Percentiles rank a stretch among this genome's conserved stretches.
These are phyloP conservation scores for Incumbomyces lentus DNA, from an alignment of 2,329 filamentous ascomycete genomes.

Conservation along the genomic window DNA sequence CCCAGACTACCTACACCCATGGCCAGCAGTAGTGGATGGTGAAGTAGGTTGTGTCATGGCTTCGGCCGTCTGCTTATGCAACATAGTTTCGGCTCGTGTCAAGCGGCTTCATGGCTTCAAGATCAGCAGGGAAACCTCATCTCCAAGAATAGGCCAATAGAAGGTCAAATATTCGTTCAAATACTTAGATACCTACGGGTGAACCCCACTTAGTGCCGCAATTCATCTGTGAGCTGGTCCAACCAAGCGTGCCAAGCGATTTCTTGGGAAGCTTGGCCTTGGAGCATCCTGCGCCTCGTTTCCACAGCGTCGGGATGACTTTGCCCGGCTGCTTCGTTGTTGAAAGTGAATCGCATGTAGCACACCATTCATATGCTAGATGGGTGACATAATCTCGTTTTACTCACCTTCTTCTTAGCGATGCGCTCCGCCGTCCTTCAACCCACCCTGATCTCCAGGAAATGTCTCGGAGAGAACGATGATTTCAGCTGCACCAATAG, in stretches of 20 bases:
- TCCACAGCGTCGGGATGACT: not conserved
- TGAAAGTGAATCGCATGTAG: not conserved
- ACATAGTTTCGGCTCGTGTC: too few species aligned
- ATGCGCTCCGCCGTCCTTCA: not conserved
- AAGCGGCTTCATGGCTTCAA: not conserved
- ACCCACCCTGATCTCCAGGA: not conserved
- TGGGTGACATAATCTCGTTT: not conserved
- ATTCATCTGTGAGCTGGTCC: too few species aligned
- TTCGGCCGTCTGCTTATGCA: too few species aligned
- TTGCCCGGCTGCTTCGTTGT: not conserved
- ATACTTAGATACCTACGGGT: not conserved
- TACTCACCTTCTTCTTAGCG: not conserved
- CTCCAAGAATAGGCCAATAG: not conserved
- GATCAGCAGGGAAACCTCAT: constrained; percentile 1
- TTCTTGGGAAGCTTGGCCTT: too few species aligned
- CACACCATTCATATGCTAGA: not conserved
- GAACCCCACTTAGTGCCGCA: not conserved
- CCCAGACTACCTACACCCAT: too few species aligned
- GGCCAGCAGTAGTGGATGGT: too few species aligned
- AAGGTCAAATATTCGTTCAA: not conserved
- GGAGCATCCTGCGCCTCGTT: not conserved
- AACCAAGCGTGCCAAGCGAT: too few species aligned
- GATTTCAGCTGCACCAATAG: not conserved
- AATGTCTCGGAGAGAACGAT: not conserved
- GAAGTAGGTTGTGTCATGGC: too few species aligned